Evolutionary conservation across 768 basidiomycete genomes (phyloP), one percentile per base, ranked within the genome.

Genomic region (Rhodotorula kratochvilovae): DNA sequence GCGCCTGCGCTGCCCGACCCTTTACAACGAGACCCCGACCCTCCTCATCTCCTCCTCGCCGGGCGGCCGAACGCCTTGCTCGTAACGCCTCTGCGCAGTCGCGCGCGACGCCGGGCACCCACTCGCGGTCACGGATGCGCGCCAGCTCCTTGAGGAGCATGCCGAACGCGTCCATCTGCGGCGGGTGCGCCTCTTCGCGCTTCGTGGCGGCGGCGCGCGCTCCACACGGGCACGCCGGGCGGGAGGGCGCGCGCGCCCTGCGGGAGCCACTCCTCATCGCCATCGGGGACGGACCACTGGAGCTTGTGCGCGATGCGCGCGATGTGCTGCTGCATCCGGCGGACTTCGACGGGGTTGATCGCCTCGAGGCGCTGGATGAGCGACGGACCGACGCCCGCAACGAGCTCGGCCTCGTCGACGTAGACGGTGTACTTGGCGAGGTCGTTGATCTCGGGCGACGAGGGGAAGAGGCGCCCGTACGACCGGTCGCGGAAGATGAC

Each of bases 71-170:
- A 71, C 60, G 50, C 21, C 42, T 84, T 53, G 51, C n/a, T 13
- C 51, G 51, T 86, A 69, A 84, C 90, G 61, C 87, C 88, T 19
- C 77, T 83, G 42, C 83, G 87, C 60, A 69, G 67, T 79, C 81
- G 17, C 78, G 84, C 73, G 69, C 69, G 10, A 54, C 60, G 6
- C 68, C 68, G 1, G 66, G 66, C 2, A 51, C 43, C 69, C 69
- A 74, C 48, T 70, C 63, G 6, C 73, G 69, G 16, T 50, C 59
- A 31, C 61, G 61, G 54, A 74, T 70, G 35, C 21, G 39, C 46
- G 64, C 69, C 13, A 74, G 50, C 55, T 74, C 73, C 35, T 65
- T 64, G 7, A 74, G 36, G 8, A 74, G 42, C 58, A 63, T 67
- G 33, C 55, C 33, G 50, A 74, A 74, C 31, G 73, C 73, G 60